phyloP scores from a whole-genome alignment of 164 flowering plant species.

The grape (Vitis vinifera) region ASM3070453v1 NC_081820.1:24972001-24972500 shows the following conservation, averaged over 20 bases:
- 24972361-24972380: constrained; percentile 99
- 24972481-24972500: constrained; percentile 97
- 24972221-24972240: constrained; percentile 91
- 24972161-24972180: constrained; percentile 68
- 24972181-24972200: constrained; percentile 45
- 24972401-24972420: constrained; percentile 95
- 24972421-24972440: constrained; percentile 92
- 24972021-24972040: no score
- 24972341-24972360: constrained; percentile 97
- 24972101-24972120: constrained; percentile 83
- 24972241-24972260: constrained; percentile 98
- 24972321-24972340: constrained; percentile 97
- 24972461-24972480: constrained; percentile 97
- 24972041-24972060: no score
- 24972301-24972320: constrained; percentile 98
- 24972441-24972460: constrained; percentile 98
- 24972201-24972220: constrained; percentile 79
- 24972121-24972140: constrained; percentile 97
- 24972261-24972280: constrained; percentile 99
- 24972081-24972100: constrained; percentile 91
- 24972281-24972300: constrained; percentile 99
- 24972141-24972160: constrained; percentile 95
- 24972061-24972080: constrained; percentile 41
- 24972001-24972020: no score
- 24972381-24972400: constrained; percentile 98